These are phyloP conservation scores for Amauroascus niger DNA, from an alignment of 2,329 filamentous ascomycete species.

Conservation along the genomic window DNA sequence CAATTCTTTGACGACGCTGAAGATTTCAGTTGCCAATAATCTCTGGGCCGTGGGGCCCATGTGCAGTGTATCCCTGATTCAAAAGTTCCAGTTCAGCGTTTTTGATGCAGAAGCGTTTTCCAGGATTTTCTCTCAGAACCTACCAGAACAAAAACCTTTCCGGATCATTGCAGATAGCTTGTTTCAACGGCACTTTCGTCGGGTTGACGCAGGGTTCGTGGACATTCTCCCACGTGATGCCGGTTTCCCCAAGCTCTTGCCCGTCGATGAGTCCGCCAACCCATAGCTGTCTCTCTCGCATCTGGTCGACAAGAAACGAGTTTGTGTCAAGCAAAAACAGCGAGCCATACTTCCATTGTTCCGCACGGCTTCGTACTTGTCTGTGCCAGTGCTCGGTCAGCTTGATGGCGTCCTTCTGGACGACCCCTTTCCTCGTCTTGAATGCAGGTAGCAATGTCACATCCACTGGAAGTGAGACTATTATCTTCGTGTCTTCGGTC, in stretches of 20 bases:
- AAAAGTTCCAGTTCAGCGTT: constrained; percentile 11
- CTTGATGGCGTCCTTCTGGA: constrained; percentile 29
- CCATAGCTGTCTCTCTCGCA: constrained; percentile 32
- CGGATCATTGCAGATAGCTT: constrained; percentile 27
- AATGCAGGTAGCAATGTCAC: constrained; percentile 35
- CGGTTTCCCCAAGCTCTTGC: constrained; percentile 28
- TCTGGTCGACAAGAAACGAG: constrained; percentile 31
- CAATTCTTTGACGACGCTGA: constrained; percentile 29
- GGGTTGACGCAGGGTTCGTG: constrained; percentile 27
- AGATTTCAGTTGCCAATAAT: constrained; percentile 32
- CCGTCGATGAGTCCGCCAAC: constrained; percentile 28
- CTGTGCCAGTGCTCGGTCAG: constrained; percentile 31
- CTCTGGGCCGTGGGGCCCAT: constrained; percentile 31
- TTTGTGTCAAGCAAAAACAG: constrained; percentile 36
- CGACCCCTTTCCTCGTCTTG: constrained; percentile 19
- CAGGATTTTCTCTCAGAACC: constrained; percentile 17
- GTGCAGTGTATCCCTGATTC: constrained; percentile 36
- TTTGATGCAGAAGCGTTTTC: too few species aligned
- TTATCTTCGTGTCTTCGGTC: constrained; percentile 27
- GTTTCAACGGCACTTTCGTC: constrained; percentile 8
- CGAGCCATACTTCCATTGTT: constrained; percentile 27
- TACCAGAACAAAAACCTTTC: constrained; percentile 37
- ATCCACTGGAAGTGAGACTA: constrained; percentile 32
- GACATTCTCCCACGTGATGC: constrained; percentile 31
- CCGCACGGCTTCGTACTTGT: constrained; percentile 23